These are phyloP conservation scores for Fomitopsis pinicola DNA, from an alignment of 1,284 basidiomycete species.

Conservation along the genomic window DNA sequence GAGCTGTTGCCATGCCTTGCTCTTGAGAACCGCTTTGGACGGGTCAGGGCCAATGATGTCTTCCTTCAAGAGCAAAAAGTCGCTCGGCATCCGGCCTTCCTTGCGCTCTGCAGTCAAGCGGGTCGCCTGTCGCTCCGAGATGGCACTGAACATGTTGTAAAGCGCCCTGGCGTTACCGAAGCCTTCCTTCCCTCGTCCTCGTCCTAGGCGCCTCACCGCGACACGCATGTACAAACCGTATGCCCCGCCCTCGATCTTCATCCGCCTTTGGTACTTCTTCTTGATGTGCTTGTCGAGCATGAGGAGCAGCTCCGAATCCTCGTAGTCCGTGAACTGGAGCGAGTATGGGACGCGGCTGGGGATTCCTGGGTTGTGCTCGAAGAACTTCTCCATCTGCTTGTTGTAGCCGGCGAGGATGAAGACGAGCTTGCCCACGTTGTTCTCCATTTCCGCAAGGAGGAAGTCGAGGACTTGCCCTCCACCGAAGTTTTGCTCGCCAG, in stretches of 20 bases:
- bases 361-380: slow-evolving; percentile 67
- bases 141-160: slow-evolving; percentile 41
- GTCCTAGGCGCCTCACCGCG: slow-evolving; percentile 49
- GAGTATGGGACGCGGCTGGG: slow-evolving; percentile 57
- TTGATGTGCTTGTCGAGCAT: slow-evolving; percentile 48
- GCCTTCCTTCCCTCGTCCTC: slow-evolving; percentile 47
- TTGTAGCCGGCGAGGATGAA: slow-evolving; percentile 68
- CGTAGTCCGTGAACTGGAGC: slow-evolving; percentile 60
- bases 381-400: slow-evolving; percentile 71
- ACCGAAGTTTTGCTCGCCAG: slow-evolving; percentile 37
- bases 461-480: slow-evolving; percentile 60
- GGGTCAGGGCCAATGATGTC: slow-evolving; percentile 66
- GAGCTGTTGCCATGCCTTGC: slow-evolving; percentile 47
- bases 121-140: slow-evolving; percentile 47
- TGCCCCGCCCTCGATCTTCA: slow-evolving; percentile 53
- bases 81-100: slow-evolving; percentile 36
- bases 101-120: slow-evolving; percentile 39
- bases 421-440: slow-evolving; percentile 56
- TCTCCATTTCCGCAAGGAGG: slow-evolving; percentile 69
- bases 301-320: slow-evolving; percentile 44
- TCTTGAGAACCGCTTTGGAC: slow-evolving; percentile 39
- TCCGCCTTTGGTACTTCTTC: slow-evolving; percentile 42
- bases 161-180: slow-evolving; percentile 67
- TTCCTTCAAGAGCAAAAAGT: slow-evolving; percentile 45
- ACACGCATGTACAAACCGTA: slow-evolving; percentile 54